These are phyloP conservation scores for Peziza echinospora DNA, from an alignment of 495 filamentous ascomycete genomes.

Conservation along the genomic window DNA sequence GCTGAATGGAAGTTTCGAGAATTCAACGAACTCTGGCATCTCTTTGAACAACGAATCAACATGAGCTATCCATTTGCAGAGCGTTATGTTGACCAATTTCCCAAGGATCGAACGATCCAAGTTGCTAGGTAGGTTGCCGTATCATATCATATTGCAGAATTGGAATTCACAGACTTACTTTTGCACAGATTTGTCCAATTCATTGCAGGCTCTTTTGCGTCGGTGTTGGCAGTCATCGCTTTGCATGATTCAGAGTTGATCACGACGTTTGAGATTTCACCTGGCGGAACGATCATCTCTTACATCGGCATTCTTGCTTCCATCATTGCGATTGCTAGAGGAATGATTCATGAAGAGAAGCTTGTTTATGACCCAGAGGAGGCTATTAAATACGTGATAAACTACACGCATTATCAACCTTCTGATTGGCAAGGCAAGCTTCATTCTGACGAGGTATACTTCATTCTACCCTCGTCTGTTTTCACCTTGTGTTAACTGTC, in stretches of 20 bases:
- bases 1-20: constrained; percentile 97
- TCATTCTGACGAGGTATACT: constrained; percentile 66
- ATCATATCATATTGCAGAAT: not conserved
- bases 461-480: constrained; percentile 3
- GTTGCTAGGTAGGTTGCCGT: constrained; percentile 26
- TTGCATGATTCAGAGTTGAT: constrained; percentile 78
- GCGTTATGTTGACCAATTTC: constrained; percentile 86
- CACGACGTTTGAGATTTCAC: constrained; percentile 73
- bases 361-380: constrained; percentile 81
- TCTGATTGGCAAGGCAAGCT: constrained; percentile 69
- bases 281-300: constrained; percentile 54
- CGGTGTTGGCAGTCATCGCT: constrained; percentile 58
- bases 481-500: not conserved
- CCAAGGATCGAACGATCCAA: constrained; percentile 79
- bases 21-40: constrained; percentile 87
- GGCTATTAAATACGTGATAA: constrained; percentile 64
- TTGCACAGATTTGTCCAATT: constrained; percentile 52
- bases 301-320: constrained; percentile 28
- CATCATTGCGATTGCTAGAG: constrained; percentile 59
- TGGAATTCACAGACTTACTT: constrained; percentile 1
- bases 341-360: constrained; percentile 65
- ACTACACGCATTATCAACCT: constrained; percentile 79
- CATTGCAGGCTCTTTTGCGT: constrained; percentile 60
- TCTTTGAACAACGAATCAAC: constrained; percentile 70
- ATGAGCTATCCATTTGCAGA: constrained; percentile 90